These are phyloP conservation scores for Penicillium sp. DNA, from an alignment of 2,329 filamentous ascomycete species.

Conservation along the genomic window DNA sequence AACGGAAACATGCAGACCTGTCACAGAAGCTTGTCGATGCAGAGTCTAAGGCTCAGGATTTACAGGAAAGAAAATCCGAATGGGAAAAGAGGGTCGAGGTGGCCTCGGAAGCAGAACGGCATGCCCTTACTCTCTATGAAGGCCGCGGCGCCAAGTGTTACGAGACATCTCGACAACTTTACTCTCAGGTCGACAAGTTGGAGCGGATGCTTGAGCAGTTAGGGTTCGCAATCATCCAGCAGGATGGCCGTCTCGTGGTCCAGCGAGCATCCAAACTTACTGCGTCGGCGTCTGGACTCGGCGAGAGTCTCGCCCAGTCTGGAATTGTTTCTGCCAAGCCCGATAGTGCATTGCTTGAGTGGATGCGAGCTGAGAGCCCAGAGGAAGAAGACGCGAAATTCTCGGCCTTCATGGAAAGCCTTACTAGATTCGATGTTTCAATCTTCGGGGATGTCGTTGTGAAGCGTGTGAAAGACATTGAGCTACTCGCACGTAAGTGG, in stretches of 20 bases:
- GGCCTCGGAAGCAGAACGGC: conserved; percentile 32
- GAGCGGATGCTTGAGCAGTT: conserved; percentile 79
- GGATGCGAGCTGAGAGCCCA: conserved; percentile 70
- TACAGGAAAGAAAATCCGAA: conserved; percentile 73
- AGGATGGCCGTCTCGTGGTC: conserved; percentile 71
- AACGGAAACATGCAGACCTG: conserved; percentile 66
- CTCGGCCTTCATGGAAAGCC: conserved; percentile 67
- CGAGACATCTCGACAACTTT: conserved; percentile 80
- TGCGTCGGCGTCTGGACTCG: conserved; percentile 34
- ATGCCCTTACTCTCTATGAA: conserved; percentile 59
- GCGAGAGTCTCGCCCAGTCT: conserved; percentile 37
- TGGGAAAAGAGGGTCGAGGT: conserved; percentile 60
- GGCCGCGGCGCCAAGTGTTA: conserved; percentile 71
- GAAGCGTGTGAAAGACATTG: conserved; percentile 88
- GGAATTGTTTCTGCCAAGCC: conserved; percentile 40
- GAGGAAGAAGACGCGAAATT: conserved; percentile 73
- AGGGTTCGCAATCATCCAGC: conserved; percentile 76
- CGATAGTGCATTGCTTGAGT: conserved; percentile 75
- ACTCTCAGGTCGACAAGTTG: conserved; percentile 81
- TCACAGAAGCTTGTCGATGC: conserved; percentile 70
- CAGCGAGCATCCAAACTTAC: conserved; percentile 66
- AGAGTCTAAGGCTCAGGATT: conserved; percentile 71
- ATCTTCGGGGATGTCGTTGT: conserved; percentile 80
- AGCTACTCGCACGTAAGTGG: conserved; percentile 89
- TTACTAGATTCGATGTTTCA: conserved; percentile 80